These are phyloP conservation scores for Parietaria judaica DNA, from an alignment of 306 rosid genomes.

Conservation along the genomic window DNA sequence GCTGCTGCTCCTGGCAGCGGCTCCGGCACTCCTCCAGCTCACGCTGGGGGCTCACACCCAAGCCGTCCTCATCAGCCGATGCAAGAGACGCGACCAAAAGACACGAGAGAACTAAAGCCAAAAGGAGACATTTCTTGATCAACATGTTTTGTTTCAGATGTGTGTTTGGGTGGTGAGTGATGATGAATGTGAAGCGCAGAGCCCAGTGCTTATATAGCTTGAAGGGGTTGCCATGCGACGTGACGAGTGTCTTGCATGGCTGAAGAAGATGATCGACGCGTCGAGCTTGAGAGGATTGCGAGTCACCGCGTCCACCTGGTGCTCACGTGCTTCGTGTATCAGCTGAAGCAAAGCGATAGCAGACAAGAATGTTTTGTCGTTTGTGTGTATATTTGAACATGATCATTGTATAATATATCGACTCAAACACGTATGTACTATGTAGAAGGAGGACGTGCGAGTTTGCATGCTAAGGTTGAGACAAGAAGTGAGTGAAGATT, in stretches of 20 bases:
- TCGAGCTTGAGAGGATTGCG: background rate
- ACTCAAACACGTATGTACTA: background rate
- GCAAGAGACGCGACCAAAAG: slow-evolving; percentile 9
- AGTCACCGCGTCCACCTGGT: slow-evolving; percentile 2
- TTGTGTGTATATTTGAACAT: background rate
- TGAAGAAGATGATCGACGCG: slow-evolving; percentile 5
- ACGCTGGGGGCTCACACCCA: background rate
- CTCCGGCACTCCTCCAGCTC: slow-evolving; percentile 12
- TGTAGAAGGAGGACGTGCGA: slow-evolving; percentile 12
- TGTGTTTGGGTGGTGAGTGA: background rate
- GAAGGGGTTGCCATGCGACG: slow-evolving; percentile 23
- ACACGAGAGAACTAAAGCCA: slow-evolving; percentile 9
- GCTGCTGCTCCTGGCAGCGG: background rate
- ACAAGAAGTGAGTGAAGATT: slow-evolving; percentile 3
- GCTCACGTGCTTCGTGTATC: slow-evolving; percentile 10
- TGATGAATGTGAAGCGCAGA: background rate
- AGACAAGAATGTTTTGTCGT: too few relatives aligned
- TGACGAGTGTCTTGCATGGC: slow-evolving; percentile 16
- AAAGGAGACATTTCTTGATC: slow-evolving; percentile 6
- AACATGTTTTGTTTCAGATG: slow-evolving; percentile 2
- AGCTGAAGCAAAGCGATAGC: too few relatives aligned
- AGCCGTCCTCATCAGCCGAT: background rate
- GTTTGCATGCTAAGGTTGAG: slow-evolving; percentile 17
- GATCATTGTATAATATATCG: too few relatives aligned
- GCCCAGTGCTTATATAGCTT: slow-evolving; percentile 3